phyloP scores from a whole-genome alignment of 805 yeast genomes.

The Metschnikowia hibisci region DNA sequence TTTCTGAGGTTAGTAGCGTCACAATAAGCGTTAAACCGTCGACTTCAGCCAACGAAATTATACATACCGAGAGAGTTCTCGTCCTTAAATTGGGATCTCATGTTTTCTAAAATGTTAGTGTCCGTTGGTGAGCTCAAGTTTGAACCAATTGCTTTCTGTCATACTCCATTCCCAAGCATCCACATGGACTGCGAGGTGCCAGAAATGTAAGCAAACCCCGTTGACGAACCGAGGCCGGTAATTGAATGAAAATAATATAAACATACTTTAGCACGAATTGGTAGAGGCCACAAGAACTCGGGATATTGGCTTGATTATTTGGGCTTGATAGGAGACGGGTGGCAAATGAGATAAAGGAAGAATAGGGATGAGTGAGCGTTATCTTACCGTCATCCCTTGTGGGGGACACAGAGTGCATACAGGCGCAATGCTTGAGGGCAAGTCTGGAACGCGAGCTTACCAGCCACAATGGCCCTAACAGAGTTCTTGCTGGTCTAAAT shows the following conservation, averaged over 20 bases:
- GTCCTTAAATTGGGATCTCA: slow-evolving; percentile 93
- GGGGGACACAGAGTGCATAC: slow-evolving; percentile 14
- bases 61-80: slow-evolving; percentile 89
- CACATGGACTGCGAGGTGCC: slow-evolving; percentile 3
- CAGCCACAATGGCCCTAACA: too few species aligned
- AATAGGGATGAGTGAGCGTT: slow-evolving; percentile 5
- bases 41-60: too few species aligned
- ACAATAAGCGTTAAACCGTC: neutral
- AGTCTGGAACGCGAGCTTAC: neutral
- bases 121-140: neutral
- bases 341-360: slow-evolving; percentile 2
- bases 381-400: slow-evolving; percentile 18
- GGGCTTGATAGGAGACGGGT: neutral
- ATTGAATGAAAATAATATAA: neutral
- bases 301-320: neutral
- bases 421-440: slow-evolving; percentile 1
- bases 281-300: neutral
- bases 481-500: too few species aligned
- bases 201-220: slow-evolving; percentile 1
- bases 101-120: slow-evolving; percentile 22
- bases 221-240: neutral
- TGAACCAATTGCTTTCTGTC: neutral
- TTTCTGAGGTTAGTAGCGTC: slow-evolving; percentile 44
- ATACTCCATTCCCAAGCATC: neutral
- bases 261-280: slow-evolving; percentile 3